phyloP scores from a whole-genome alignment of 140 eudicot genomes.

The Senecio squalidus region DNA sequence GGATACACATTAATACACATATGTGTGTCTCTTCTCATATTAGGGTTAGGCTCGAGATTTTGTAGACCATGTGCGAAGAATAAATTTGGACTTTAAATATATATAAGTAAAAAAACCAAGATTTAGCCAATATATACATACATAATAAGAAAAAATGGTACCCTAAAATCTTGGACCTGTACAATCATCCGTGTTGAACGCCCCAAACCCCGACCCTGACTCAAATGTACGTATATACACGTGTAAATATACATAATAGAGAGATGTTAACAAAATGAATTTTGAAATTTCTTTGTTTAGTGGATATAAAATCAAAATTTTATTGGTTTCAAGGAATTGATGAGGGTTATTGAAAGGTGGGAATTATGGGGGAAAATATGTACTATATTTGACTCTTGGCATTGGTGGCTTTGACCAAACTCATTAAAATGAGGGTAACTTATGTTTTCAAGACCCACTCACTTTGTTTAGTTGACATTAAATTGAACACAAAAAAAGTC shows the following conservation, averaged over 20 bases:
- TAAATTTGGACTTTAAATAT: no score
- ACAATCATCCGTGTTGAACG: no score
- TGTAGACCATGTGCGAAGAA: no score
- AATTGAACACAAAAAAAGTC: constrained; percentile 27
- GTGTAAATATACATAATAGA: background rate
- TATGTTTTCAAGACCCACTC: constrained; percentile 26
- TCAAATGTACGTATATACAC: background rate
- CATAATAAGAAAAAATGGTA: no score
- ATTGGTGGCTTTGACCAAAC: constrained; percentile 37
- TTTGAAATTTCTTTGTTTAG: background rate
- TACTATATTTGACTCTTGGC: constrained; percentile 37
- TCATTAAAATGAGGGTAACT: constrained; percentile 23
- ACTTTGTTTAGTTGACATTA: constrained; percentile 22
- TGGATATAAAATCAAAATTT: background rate
- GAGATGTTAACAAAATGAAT: background rate
- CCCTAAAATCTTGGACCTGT: no score
- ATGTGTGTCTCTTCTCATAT: no score
- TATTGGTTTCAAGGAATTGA: constrained; percentile 15
- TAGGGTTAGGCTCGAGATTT: no score
- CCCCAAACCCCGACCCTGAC: no score
- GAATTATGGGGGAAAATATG: constrained; percentile 30
- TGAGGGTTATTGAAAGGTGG: constrained; percentile 15
- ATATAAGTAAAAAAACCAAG: no score
- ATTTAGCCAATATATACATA: no score
- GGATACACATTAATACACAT: no score